phyloP scores from a whole-genome alignment of 352 stramenopile species.

The Pythium aristosporum region DNA sequence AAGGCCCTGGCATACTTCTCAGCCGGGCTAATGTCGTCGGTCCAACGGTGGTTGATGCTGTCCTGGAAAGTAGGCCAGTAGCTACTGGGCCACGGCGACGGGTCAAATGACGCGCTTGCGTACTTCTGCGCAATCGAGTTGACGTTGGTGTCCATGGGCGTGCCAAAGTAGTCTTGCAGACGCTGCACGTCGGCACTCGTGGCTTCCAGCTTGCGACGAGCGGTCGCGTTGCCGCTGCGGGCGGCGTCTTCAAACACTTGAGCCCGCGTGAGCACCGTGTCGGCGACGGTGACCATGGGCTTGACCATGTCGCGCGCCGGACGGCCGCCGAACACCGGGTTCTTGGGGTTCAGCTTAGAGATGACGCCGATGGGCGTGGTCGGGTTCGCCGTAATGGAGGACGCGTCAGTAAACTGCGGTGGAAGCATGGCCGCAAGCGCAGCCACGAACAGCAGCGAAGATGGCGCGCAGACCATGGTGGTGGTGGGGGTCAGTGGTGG shows the following conservation, averaged over 20 bases:
- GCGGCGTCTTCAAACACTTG: slow-evolving; percentile 8
- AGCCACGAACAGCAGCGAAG: neutral
- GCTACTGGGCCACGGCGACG: slow-evolving; percentile 24
- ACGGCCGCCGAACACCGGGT: slow-evolving; percentile 13
- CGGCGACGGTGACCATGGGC: slow-evolving; percentile 1
- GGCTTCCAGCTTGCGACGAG: slow-evolving; percentile 11
- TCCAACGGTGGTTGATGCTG: slow-evolving; percentile 56
- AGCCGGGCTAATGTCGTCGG: slow-evolving; percentile 13
- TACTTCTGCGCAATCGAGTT: slow-evolving; percentile 21
- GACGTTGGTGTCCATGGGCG: slow-evolving; percentile 23
- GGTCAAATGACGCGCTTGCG: neutral
- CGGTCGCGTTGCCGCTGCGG: neutral
- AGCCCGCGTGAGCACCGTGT: slow-evolving; percentile 7
- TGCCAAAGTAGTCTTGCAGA: slow-evolving; percentile 20
- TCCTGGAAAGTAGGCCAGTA: slow-evolving; percentile 68
- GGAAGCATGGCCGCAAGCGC: neutral
- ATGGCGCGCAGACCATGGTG: slow-evolving; percentile 8
- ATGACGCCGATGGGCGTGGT: slow-evolving; percentile 11
- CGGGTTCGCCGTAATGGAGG: slow-evolving; percentile 15
- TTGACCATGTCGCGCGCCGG: slow-evolving; percentile 7
- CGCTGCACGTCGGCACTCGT: slow-evolving; percentile 18
- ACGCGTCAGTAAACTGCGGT: neutral
- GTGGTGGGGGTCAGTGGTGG: neutral
- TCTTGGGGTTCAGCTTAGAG: neutral
- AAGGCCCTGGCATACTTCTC: slow-evolving; percentile 33